phyloP scores from a whole-genome alignment of 2,329 filamentous ascomycete genomes.

The Ramularia endophylla region DNA sequence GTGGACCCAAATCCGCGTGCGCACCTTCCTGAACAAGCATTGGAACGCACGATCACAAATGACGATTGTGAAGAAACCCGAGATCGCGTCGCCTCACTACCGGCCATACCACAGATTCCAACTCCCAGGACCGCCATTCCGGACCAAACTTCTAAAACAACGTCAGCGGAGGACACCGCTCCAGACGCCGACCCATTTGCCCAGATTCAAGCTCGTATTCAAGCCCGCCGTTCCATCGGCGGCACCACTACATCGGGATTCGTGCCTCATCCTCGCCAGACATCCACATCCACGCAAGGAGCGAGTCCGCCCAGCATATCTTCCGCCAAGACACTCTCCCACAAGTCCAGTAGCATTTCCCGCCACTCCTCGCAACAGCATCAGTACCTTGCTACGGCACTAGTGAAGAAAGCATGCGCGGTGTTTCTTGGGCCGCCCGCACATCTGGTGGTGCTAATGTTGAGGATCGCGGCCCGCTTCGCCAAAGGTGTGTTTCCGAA shows the following conservation, averaged over 20 bases:
- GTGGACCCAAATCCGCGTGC: too few relatives aligned
- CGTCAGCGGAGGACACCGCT: neutral
- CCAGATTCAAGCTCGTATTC: slow-evolving; percentile 30
- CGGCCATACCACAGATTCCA: too few relatives aligned
- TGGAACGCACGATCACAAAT: too few relatives aligned
- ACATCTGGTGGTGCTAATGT: slow-evolving; percentile 70
- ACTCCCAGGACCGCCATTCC: neutral
- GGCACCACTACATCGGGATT: slow-evolving; percentile 16
- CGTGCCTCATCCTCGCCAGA: too few relatives aligned
- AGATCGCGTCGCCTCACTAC: too few relatives aligned
- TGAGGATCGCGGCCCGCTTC: slow-evolving; percentile 74
- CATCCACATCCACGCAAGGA: too few relatives aligned
- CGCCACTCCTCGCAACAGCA: slow-evolving; percentile 5
- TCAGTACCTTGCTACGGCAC: slow-evolving; percentile 33
- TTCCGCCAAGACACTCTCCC: slow-evolving; percentile 14
- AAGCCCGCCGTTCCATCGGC: slow-evolving; percentile 29
- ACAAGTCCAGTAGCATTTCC: slow-evolving; percentile 8
- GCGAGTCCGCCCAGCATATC: slow-evolving; percentile 29
- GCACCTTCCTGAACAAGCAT: too few relatives aligned
- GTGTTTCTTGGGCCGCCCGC: slow-evolving; percentile 75
- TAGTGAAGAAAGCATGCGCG: slow-evolving; percentile 71
- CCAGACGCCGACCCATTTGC: slow-evolving; percentile 24
- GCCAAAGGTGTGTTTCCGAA: slow-evolving; percentile 40
- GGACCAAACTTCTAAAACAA: neutral
- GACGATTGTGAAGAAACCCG: too few relatives aligned